Conservation (phyloP, 331 rosid genomes). For the Arachis monticola region DNA sequence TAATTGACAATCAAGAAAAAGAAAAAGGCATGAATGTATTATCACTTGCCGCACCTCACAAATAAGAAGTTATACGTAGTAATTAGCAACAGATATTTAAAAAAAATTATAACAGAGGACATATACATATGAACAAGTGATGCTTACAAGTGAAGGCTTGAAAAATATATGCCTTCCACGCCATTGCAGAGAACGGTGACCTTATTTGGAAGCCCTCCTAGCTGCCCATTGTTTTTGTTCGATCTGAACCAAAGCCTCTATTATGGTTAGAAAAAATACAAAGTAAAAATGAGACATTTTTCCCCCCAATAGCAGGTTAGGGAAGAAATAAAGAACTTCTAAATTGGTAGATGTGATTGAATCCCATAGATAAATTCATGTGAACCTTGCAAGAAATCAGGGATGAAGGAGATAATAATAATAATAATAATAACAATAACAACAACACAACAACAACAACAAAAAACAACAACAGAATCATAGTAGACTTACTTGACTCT, state of each 20-base stretch:
- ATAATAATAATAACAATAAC: background rate
- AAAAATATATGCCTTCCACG: conserved; percentile 40
- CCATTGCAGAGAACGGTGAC: conserved; percentile 96
- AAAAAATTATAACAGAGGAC: conserved; percentile 1
- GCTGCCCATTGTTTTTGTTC: conserved; percentile 60
- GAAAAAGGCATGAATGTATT: too few species aligned
- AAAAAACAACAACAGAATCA: background rate
- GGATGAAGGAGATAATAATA: background rate
- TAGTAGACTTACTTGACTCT: conserved; percentile 76
- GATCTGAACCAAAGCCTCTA: conserved; percentile 54
- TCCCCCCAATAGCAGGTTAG: background rate
- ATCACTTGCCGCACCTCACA: too few species aligned
- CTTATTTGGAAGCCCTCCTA: conserved; percentile 65
- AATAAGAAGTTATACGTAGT: too few species aligned
- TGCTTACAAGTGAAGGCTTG: conserved; percentile 97
- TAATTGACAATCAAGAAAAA: too few species aligned
- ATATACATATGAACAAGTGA: conserved; percentile 31
- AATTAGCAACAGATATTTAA: background rate
- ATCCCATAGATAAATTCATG: background rate
- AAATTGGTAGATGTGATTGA: conserved; percentile 36
- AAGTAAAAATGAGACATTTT: background rate
- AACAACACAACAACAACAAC: too few species aligned
- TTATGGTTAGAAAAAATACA: conserved; percentile 40
- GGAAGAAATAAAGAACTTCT: conserved; percentile 4
- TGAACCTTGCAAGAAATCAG: conserved; percentile 16